A percentile compares a stretch with the other conserved stretches of the same genome.
phyloP scores from a whole-genome alignment of 2,329 filamentous ascomycete genomes.

The Penicillium sp. region DNA sequence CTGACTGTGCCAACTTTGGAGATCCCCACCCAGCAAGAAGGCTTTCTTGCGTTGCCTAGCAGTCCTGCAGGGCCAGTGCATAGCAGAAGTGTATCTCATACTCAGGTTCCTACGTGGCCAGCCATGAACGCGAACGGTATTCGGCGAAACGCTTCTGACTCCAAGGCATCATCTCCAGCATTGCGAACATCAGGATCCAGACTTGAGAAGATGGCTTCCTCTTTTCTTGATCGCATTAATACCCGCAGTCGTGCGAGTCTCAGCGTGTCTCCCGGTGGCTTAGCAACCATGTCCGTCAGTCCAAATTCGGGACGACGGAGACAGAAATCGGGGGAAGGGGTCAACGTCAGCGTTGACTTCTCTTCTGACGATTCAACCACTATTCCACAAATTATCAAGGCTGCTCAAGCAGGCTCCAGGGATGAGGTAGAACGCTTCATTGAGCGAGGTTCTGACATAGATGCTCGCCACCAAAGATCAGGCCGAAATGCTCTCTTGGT shows the following conservation, averaged over 20 bases:
- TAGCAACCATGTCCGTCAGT: not conserved
- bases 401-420: conserved; percentile 32
- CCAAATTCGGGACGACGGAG: conserved; percentile 6
- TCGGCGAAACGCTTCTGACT: conserved; percentile 12
- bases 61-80: conserved; percentile 10
- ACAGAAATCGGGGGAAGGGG: conserved; percentile 21
- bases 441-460: conserved; percentile 28
- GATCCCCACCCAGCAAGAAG: conserved; percentile 5
- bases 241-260: conserved; percentile 6
- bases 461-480: conserved; percentile 27
- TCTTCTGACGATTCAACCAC: conserved; percentile 22
- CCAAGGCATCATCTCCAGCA: conserved; percentile 2
- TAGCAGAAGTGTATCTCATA: conserved; percentile 11
- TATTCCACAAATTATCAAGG: conserved; percentile 34
- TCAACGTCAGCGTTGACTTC: conserved; percentile 36
- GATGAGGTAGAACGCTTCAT: conserved; percentile 33
- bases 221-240: conserved; percentile 8
- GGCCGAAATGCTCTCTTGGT: conserved; percentile 37
- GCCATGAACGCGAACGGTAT: conserved; percentile 3
- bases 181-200: conserved; percentile 4
- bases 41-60: conserved; percentile 11
- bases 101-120: conserved; percentile 8
- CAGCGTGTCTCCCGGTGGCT: conserved; percentile 1
- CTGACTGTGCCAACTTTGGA: conserved; percentile 8
- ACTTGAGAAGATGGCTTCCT: conserved; percentile 5